These are phyloP conservation scores for Ophiostoma novo-ulmi DNA, from an alignment of 2,329 filamentous ascomycete genomes.

Conservation along the genomic window DNA sequence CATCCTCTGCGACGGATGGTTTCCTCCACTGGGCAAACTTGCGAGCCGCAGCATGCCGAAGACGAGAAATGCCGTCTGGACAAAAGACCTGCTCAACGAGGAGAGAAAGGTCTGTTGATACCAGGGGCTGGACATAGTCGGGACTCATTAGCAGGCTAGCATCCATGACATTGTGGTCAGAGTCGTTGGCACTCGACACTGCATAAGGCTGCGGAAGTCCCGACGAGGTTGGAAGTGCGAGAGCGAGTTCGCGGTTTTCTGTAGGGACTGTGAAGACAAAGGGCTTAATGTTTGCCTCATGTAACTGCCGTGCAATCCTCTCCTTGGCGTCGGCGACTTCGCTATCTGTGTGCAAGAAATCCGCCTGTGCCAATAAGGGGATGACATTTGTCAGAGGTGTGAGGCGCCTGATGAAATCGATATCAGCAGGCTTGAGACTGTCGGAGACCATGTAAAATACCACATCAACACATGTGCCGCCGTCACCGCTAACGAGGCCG, in stretches of 20 bases:
- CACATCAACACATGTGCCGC: conserved; percentile 77
- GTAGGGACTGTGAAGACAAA: conserved; percentile 56
- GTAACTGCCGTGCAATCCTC: conserved; percentile 52
- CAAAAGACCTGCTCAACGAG: conserved; percentile 75
- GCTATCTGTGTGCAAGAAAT: conserved; percentile 54
- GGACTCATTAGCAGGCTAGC: conserved; percentile 90
- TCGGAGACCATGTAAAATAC: conserved; percentile 76
- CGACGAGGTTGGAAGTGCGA: neutral
- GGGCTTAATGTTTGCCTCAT: conserved; percentile 52
- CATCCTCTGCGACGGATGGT: conserved; percentile 18
- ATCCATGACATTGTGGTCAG: conserved; percentile 80
- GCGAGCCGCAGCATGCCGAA: conserved; percentile 75
- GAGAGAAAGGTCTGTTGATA: conserved; percentile 64
- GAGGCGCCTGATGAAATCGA: conserved; percentile 66
- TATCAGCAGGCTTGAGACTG: conserved; percentile 56
- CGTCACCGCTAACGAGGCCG: conserved; percentile 71
- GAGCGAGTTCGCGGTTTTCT: neutral
- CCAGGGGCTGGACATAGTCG: conserved; percentile 77
- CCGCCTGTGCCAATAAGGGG: conserved; percentile 72
- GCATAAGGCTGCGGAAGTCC: conserved; percentile 59
- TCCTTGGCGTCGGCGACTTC: conserved; percentile 57
- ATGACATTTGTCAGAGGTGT: conserved; percentile 75
- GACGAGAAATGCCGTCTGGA: conserved; percentile 68
- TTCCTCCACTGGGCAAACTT: conserved; percentile 70
- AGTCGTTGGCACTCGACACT: conserved; percentile 66